phyloP scores from a whole-genome alignment of 2,329 filamentous ascomycete genomes.

The Harringtonia aguacate region DNA sequence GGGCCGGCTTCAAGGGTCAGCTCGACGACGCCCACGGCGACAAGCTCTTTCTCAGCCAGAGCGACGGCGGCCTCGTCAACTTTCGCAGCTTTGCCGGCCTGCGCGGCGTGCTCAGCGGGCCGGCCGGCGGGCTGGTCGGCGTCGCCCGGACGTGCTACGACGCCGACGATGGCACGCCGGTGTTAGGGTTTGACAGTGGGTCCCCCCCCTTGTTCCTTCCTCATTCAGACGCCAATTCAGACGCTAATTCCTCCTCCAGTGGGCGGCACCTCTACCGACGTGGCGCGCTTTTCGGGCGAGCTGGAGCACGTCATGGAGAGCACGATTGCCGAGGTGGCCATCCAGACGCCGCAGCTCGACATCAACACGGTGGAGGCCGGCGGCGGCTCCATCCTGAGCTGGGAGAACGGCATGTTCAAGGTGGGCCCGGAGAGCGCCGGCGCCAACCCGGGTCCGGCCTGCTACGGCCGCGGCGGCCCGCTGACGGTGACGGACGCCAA shows the following conservation, averaged over 20 bases:
- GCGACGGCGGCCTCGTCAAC: conserved; percentile 34
- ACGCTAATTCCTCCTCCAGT: too few species aligned
- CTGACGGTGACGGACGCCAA: conserved; percentile 59
- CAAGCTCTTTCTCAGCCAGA: conserved; percentile 65
- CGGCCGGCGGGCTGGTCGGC: conserved; percentile 61
- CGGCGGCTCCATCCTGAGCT: conserved; percentile 57
- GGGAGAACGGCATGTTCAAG: conserved; percentile 56
- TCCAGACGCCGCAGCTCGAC: conserved; percentile 82
- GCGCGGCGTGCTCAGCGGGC: conserved; percentile 57
- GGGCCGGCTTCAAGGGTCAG: conserved; percentile 53
- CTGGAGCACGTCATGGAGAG: conserved; percentile 63
- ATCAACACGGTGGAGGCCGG: conserved; percentile 91
- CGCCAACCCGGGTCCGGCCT: conserved; percentile 56
- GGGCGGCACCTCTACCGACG: conserved; percentile 86
- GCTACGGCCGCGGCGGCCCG: conserved; percentile 55
- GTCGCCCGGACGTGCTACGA: conserved; percentile 67
- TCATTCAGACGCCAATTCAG: too few species aligned
- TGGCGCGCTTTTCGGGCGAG: conserved; percentile 68
- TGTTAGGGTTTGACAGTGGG: conserved; percentile 59
- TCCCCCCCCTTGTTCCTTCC: too few species aligned
- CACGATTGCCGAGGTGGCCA: conserved; percentile 67
- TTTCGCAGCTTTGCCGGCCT: conserved; percentile 13
- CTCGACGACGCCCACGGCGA: conserved; percentile 33
- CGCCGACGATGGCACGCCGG: conserved; percentile 50
- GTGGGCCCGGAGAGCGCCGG: conserved; percentile 58